These are phyloP conservation scores for Rutstroemia sp. DNA, from an alignment of 2,329 filamentous ascomycete genomes.

Conservation along the genomic window DNA sequence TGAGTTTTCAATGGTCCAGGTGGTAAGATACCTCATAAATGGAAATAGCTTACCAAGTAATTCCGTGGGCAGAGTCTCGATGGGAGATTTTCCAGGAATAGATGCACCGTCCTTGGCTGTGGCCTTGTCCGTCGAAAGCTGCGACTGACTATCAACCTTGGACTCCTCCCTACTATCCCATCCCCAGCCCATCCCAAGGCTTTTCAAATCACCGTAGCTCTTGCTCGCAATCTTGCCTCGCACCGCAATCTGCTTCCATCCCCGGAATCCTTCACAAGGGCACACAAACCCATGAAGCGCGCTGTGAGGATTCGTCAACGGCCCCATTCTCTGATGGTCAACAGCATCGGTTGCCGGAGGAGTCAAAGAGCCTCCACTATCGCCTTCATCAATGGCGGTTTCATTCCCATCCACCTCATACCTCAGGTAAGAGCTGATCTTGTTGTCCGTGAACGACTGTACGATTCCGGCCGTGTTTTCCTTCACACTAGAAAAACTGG, in stretches of 20 bases:
- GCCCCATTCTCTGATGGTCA: conserved; percentile 14
- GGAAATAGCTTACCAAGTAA: conserved; percentile 53
- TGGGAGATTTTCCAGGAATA: conserved; percentile 42
- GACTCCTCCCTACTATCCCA: conserved; percentile 27
- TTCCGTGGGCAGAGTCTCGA: conserved; percentile 65
- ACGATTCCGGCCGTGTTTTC: conserved; percentile 34
- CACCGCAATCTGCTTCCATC: conserved; percentile 56
- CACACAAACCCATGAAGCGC: conserved; percentile 51
- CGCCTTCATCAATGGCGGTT: conserved; percentile 38
- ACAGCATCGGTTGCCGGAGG: conserved; percentile 21
- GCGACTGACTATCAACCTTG: neutral
- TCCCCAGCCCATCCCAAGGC: conserved; percentile 47
- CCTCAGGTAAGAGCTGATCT: conserved; percentile 45
- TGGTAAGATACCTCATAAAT: conserved; percentile 2
- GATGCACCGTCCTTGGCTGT: conserved; percentile 22
- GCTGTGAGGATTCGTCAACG: conserved; percentile 40
- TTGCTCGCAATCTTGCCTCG: conserved; percentile 48
- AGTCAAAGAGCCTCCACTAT: conserved; percentile 5
- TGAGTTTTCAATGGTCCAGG: neutral
- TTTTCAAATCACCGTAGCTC: conserved; percentile 53
- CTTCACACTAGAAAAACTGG: conserved; percentile 28
- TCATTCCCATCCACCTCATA: conserved; percentile 23
- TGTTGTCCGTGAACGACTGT: conserved; percentile 57
- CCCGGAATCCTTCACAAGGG: conserved; percentile 49
- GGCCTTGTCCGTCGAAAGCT: conserved; percentile 5